A percentile compares a stretch with the other conserved stretches of the same genome.
phyloP scores from a whole-genome alignment of 2,329 filamentous ascomycete species.

The Colletotrichum neosansevieriae region DNA sequence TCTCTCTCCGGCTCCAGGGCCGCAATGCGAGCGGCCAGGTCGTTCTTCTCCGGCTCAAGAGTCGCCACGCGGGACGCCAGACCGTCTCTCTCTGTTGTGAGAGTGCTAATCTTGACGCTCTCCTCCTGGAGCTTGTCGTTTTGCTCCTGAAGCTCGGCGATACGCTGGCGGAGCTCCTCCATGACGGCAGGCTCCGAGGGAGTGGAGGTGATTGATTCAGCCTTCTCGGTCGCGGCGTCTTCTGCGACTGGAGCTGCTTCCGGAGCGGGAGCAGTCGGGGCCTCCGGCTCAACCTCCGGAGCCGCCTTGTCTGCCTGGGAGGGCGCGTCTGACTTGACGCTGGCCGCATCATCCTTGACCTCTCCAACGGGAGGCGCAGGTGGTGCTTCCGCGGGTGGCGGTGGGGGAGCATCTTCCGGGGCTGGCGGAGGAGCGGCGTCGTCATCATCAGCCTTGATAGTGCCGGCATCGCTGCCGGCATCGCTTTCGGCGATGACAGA shows the following conservation, averaged over 20 bases:
- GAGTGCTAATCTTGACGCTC: conserved; percentile 27
- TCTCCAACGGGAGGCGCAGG: conserved; percentile 22
- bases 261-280: not conserved
- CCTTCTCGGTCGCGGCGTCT: conserved; percentile 10
- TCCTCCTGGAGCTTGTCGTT: conserved; percentile 38
- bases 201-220: conserved; percentile 17
- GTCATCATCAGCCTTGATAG: conserved; percentile 34
- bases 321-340: conserved; percentile 10
- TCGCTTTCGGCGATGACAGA: conserved; percentile 29
- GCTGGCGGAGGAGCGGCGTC: not conserved
- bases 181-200: conserved; percentile 22
- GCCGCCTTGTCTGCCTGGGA: conserved; percentile 3
- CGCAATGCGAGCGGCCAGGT: conserved; percentile 23
- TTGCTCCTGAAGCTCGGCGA: conserved; percentile 38
- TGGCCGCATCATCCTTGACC: conserved; percentile 22
- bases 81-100: conserved; percentile 37
- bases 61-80: conserved; percentile 25
- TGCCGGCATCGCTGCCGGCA: conserved; percentile 32
- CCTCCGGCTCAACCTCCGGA: conserved; percentile 6
- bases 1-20: conserved; percentile 27
- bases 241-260: conserved; percentile 11
- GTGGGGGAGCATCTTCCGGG: not conserved
- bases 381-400: conserved; percentile 6
- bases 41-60: conserved; percentile 29
- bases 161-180: conserved; percentile 38